Conservation (phyloP, 164 flowering plant species). For the Cinnamomum micranthum region DNA sequence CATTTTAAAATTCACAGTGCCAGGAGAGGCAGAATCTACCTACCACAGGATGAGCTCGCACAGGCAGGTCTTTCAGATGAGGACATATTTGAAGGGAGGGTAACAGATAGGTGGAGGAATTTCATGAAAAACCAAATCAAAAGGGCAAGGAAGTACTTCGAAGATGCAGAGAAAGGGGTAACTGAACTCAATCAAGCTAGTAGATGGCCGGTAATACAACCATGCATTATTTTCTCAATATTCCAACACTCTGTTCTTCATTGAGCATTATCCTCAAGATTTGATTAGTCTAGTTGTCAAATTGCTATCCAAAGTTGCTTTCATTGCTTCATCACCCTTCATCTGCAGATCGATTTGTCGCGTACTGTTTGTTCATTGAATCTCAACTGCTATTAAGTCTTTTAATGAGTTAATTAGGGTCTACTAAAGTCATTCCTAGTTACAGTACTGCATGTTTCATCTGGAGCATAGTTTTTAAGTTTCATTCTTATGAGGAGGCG, state of each 20-base stretch:
- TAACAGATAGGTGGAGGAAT: conserved; percentile 76
- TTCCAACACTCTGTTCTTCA: background rate
- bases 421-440: background rate
- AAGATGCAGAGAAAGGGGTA: conserved; percentile 69
- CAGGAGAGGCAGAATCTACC: conserved; percentile 72
- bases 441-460: background rate
- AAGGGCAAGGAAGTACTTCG: conserved; percentile 79
- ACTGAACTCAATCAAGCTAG: conserved; percentile 67
- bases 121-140: conserved; percentile 82
- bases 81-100: conserved; percentile 74
- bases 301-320: no score
- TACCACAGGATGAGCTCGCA: conserved; percentile 78
- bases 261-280: background rate
- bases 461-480: no score
- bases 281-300: background rate
- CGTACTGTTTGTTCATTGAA: conserved; percentile 29
- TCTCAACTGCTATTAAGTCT: no score
- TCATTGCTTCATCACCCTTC: background rate
- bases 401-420: no score
- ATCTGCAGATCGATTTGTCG: conserved; percentile 54
- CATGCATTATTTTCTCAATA: background rate
- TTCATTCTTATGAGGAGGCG: no score
- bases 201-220: conserved; percentile 76
- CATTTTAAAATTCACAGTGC: conserved; percentile 38
- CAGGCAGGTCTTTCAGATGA: conserved; percentile 79